These are phyloP conservation scores for Debaryomycetaceae sp. DNA, from an alignment of 1,139 yeast genomes.

Conservation along the genomic window DNA sequence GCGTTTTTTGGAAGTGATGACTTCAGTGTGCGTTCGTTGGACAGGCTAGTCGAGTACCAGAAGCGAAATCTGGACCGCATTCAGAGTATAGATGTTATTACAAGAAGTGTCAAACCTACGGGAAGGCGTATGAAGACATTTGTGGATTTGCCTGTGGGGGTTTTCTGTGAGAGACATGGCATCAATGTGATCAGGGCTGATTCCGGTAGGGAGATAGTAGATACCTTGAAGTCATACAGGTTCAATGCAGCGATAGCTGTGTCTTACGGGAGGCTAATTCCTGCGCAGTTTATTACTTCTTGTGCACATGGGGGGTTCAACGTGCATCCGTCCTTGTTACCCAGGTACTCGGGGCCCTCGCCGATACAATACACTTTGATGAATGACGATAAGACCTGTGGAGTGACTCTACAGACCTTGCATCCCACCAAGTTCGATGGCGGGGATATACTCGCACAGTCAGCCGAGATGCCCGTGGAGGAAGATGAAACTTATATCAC, in stretches of 20 bases:
- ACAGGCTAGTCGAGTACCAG: slow-evolving; percentile 37
- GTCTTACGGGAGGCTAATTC: slow-evolving; percentile 82
- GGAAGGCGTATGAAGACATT: slow-evolving; percentile 57
- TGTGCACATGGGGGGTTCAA: slow-evolving; percentile 71
- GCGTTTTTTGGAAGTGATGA: slow-evolving; percentile 82
- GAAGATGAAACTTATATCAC: slow-evolving; percentile 39
- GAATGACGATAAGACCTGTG: slow-evolving; percentile 61
- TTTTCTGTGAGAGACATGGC: slow-evolving; percentile 28
- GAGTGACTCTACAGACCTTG: slow-evolving; percentile 85
- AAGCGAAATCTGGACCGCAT: slow-evolving; percentile 25
- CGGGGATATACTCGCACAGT: slow-evolving; percentile 69
- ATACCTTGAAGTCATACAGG: slow-evolving; percentile 13
- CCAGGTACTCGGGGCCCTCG: slow-evolving; percentile 81
- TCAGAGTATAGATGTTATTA: slow-evolving; percentile 55
- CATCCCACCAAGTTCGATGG: slow-evolving; percentile 85
- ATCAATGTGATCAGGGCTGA: slow-evolving; percentile 59
- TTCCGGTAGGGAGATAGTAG: slow-evolving; percentile 47
- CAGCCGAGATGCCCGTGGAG: slow-evolving; percentile 36
- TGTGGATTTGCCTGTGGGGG: slow-evolving; percentile 56
- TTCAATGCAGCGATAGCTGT: slow-evolving; percentile 81
- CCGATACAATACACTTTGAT: slow-evolving; percentile 82
- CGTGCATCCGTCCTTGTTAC: slow-evolving; percentile 90
- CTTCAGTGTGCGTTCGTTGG: slow-evolving; percentile 63
- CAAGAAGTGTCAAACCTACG: slow-evolving; percentile 64
- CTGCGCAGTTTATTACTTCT: slow-evolving; percentile 47